Evolutionary conservation across 2,329 filamentous ascomycete species (phyloP).

Genomic region (Pseudogymnoascus sp.): DNA sequence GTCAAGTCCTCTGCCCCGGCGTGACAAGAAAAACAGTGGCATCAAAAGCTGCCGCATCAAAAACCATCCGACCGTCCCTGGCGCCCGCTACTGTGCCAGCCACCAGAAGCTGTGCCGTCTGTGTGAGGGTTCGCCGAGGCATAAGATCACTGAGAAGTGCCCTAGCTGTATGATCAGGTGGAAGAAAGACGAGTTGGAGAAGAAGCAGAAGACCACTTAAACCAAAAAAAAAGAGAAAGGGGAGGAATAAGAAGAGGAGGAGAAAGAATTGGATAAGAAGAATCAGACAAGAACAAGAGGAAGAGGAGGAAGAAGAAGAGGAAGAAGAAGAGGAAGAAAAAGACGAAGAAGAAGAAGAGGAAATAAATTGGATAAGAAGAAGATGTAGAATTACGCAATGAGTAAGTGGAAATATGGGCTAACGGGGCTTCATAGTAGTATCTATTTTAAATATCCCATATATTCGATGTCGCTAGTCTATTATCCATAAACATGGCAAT

Average conservation of each 20-base stretch:
- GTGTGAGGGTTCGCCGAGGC: neutral
- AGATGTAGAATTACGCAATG: neutral
- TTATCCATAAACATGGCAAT: neutral
- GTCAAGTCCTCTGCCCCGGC: neutral
- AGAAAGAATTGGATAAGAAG: too few species aligned
- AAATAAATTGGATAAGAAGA: neutral
- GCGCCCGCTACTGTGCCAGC: neutral
- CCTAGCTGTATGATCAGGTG: neutral
- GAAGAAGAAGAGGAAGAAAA: too few species aligned
- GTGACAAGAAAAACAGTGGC: neutral
- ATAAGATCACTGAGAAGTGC: neutral
- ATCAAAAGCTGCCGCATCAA: neutral
- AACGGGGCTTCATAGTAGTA: neutral
- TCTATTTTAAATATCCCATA: neutral
- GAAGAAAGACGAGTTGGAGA: neutral
- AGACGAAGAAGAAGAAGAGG: too few species aligned
- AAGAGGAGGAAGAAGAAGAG: too few species aligned
- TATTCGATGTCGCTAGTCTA: neutral
- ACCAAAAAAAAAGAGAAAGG: too few species aligned
- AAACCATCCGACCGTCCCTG: neutral
- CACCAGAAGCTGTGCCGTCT: neutral
- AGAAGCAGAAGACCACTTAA: neutral
- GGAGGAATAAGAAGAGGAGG: neutral
- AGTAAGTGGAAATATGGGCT: neutral
- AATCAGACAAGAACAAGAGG: too few species aligned